Evolutionary conservation across 177 flowering plant species (phyloP).

Genomic region (Vitis hybrid): DNA sequence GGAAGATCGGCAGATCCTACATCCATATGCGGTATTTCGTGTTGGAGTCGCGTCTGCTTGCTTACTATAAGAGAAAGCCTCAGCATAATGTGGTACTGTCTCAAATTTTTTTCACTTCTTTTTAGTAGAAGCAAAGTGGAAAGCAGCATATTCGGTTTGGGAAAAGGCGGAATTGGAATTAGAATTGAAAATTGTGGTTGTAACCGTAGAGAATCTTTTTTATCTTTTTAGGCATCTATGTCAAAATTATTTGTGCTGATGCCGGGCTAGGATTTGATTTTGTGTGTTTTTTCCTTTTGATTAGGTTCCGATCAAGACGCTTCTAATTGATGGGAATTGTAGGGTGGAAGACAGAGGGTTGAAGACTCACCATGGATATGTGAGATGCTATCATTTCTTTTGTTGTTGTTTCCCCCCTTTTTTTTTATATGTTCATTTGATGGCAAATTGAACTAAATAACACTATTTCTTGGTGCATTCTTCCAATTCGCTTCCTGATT

Average conservation of each 20-base stretch:
- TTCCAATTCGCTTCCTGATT: not conserved
- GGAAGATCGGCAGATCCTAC: slow-evolving; percentile 95
- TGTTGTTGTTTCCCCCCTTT: not conserved
- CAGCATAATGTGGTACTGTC: slow-evolving; percentile 79
- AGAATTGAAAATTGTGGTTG: not conserved
- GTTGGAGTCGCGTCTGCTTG: slow-evolving; percentile 83
- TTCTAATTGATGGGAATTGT: slow-evolving; percentile 92
- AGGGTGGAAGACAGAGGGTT: slow-evolving; percentile 97
- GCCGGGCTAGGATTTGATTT: not conserved
- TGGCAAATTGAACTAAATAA: not conserved
- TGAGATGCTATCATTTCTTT: slow-evolving; percentile 36
- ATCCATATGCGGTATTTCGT: slow-evolving; percentile 98
- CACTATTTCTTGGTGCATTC: not conserved
- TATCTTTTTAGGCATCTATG: not conserved
- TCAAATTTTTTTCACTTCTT: not conserved
- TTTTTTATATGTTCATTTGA: not conserved
- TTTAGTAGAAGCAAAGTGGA: not conserved
- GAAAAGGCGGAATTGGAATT: not conserved
- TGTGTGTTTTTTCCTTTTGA: not conserved
- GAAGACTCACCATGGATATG: slow-evolving; percentile 98
- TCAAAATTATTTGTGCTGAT: too few relatives aligned
- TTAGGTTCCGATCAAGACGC: slow-evolving; percentile 93
- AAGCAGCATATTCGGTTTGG: not conserved
- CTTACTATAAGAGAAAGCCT: slow-evolving; percentile 96
- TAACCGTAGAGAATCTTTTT: not conserved